Evolutionary conservation across 306 rosid species (phyloP), one percentile per base, ranked within the genome.

Genomic region (Hippophae rhamnoides): DNA sequence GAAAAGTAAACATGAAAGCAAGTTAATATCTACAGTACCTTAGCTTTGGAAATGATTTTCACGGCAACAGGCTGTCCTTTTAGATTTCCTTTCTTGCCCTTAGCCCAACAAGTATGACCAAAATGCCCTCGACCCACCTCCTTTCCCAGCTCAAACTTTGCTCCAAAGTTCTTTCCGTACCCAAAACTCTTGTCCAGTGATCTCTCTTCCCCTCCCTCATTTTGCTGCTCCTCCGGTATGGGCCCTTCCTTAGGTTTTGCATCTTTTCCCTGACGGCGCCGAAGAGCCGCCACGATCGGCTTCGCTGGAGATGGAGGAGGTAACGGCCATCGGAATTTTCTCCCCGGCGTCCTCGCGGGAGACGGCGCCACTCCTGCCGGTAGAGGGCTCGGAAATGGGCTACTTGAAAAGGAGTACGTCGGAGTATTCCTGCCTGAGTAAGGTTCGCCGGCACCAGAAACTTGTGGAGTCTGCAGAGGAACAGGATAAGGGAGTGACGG

Each of bases 61-160:
- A 7, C 12, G 48, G 98, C 9, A 6, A 45, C 48, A 10, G 12
- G 48, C 48, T 45, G 48, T 7, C 48, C 48, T 45, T 45, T 45
- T 8, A 45, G 48, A 8, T 45, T 10, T 45, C 48, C 9, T 45
- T 45, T 45, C 48, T 45, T 45, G 5, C 48, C 48, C 48, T 45
- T 45, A 45, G 48, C 48, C 48, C 48, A 45, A 45, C 48, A 45
- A 45, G 48, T 45, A 7, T 45, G 48, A 45, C 98, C 98, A 46
- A 92, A 92, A 87, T 92, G 98, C 42, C 98, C 98, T 61, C 98
- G 86, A 43, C 98, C 98, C 31, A 87, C 84, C 78, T 87, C 96
- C 65, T 80, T 92, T 63, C 95, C 98, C 26, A 92, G 67, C 77
- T 92, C 98, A 31, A 81, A 92, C 65, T 75, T 85, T 0, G 93